Evolutionary conservation across 1,139 yeast species (phyloP), one percentile per base, ranked within the genome.

Genomic region (Hyphopichia burtonii): DNA sequence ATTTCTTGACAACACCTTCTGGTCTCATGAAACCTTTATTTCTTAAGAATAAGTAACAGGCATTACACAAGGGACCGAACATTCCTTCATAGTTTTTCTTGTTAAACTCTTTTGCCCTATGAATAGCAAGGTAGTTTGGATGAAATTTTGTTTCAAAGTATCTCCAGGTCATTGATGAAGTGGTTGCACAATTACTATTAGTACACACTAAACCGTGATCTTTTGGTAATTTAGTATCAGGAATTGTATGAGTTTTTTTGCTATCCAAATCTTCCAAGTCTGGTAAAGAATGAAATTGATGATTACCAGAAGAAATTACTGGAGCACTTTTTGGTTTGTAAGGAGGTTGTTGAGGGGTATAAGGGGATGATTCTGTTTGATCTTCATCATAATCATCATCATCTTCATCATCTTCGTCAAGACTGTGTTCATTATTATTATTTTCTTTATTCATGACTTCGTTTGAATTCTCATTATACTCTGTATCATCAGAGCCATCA

Each of bases 21-120:
- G 79, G 79, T 52, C 78, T 63, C 77, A 74, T 72, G 51, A 73
- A 74, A n/a, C 78, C 79, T 51, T 73, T 71, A 46, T 66, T 69
- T 42, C 78, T 60, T 45, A 74, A 67, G 47, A 74, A 74, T 27
- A 74, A 58, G 49, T 69, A 72, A 49, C 80, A 75, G 2, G 78
- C 78, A 52, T 74, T 74, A 53, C 80, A 75, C 41, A 74, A 59
- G 0, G 79, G 77, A 1, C 80, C 80, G 50, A 69, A 70, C 78
- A 73, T 73, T 4, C 77, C 78, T 39, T 73, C 76, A 47, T 71
- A 73, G 45, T 70, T 58, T 44, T 61, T 61, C 46, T 68, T 68
- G 52, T 72, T 65, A 44, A 73, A 72, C 44, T 64, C 67, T 35
- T 63, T 63, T 6, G 75, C 67, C 38, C 68, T 58, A 42, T 66